A percentile compares a stretch with the other conserved stretches of the same genome.
phyloP scores from a whole-genome alignment of 176 grass and related monocot species.

The Thinopyrum elongatum region DNA sequence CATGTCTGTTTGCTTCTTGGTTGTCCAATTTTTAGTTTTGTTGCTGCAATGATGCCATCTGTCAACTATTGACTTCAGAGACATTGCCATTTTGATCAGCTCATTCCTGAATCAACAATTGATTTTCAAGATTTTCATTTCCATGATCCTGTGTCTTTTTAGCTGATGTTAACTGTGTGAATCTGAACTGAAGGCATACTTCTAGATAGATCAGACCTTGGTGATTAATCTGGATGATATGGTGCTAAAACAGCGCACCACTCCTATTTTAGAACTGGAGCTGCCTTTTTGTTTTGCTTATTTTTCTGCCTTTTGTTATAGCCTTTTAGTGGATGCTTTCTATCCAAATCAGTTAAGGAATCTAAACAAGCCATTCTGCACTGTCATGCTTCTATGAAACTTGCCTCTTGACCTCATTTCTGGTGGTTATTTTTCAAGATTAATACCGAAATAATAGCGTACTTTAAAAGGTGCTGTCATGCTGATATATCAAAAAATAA shows the following conservation, averaged over 20 bases:
- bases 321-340: not conserved
- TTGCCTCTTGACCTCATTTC: not conserved
- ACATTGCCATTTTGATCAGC: not conserved
- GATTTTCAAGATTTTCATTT: not conserved
- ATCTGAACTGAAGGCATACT: not conserved
- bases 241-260: not conserved
- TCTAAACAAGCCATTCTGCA: not conserved
- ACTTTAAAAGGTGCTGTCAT: not conserved
- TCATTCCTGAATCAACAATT: not conserved
- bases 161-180: not conserved
- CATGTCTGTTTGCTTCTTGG: not conserved
- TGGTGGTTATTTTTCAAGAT: not conserved
- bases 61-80: slow-evolving; percentile 15
- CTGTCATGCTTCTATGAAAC: not conserved
- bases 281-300: not conserved
- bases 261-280: not conserved
- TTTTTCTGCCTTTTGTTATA: not conserved
- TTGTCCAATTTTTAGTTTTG: slow-evolving; percentile 2
- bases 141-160: not conserved
- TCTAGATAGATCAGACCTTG: not conserved
- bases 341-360: not conserved
- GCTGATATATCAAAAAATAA: not conserved
- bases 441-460: not conserved
- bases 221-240: not conserved
- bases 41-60: slow-evolving; percentile 1